phyloP scores from a whole-genome alignment of 352 stramenopile species.

The Pythium vanterpoolii region DNA sequence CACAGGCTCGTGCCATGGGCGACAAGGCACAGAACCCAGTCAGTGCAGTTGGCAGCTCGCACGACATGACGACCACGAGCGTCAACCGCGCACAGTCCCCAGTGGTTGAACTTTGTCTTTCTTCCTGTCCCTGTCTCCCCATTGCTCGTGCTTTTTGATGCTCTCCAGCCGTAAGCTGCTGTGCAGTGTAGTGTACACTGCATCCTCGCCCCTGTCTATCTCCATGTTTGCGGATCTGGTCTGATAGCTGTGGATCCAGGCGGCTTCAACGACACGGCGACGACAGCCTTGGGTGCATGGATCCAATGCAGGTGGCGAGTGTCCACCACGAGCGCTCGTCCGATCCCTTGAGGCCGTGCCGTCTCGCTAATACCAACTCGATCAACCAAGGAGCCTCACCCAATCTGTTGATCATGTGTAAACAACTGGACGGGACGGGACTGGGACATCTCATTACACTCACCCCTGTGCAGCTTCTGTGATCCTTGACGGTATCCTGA shows the following conservation, averaged over 20 bases:
- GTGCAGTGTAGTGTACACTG: too few species aligned
- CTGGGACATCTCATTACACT: too few species aligned
- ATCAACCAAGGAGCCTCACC: background rate
- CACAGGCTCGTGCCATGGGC: too few species aligned
- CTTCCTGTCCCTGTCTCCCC: constrained; percentile 1
- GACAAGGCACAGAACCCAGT: too few species aligned
- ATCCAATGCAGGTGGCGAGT: background rate
- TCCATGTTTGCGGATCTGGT: too few species aligned
- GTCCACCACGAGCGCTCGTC: background rate
- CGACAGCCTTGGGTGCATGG: background rate
- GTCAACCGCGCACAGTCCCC: constrained; percentile 5
- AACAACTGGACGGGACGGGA: too few species aligned
- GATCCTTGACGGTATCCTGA: too few species aligned
- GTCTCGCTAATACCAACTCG: background rate
- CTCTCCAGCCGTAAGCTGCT: too few species aligned
- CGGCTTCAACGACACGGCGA: background rate
- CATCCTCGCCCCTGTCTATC: too few species aligned
- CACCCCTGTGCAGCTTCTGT: too few species aligned
- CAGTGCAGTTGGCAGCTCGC: background rate
- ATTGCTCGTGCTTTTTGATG: background rate
- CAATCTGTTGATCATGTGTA: too few species aligned
- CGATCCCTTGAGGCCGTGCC: background rate
- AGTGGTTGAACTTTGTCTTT: constrained; percentile 2
- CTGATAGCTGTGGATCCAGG: background rate
- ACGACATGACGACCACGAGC: background rate